A percentile compares a stretch with the other conserved stretches of the same genome.
These are phyloP conservation scores for Xylaria flabelliformis DNA, from an alignment of 495 filamentous ascomycete species.

Conservation along the genomic window DNA sequence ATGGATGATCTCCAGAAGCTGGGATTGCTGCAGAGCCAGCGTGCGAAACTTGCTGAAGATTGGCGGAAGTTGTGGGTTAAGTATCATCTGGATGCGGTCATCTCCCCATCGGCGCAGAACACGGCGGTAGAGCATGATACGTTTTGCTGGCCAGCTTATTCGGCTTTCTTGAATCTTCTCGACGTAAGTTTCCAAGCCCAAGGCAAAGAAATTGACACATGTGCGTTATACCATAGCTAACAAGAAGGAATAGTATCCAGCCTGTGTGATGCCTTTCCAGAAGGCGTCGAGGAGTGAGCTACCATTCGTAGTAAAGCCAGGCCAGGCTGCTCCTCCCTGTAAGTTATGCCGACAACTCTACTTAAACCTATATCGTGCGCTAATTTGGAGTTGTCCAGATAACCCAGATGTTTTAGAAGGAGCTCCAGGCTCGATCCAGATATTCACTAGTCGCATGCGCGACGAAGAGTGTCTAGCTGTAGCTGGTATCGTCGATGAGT, in stretches of 20 bases:
- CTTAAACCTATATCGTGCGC: not conserved
- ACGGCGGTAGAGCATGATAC: constrained; percentile 57
- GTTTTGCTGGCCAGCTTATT: constrained; percentile 55
- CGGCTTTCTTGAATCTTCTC: constrained; percentile 56
- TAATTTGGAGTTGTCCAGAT: constrained; percentile 35
- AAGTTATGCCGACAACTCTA: constrained; percentile 5
- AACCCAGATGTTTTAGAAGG: constrained; percentile 44
- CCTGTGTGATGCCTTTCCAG: constrained; percentile 43
- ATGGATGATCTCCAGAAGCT: constrained; percentile 3
- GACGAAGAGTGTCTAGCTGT: constrained; percentile 52
- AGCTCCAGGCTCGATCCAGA: constrained; percentile 49
- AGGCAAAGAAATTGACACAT: not conserved
- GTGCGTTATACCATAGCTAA: not conserved
- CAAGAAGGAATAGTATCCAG: constrained; percentile 39
- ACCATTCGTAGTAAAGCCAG: constrained; percentile 5
- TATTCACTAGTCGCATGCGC: constrained; percentile 49
- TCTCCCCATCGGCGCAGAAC: constrained; percentile 54
- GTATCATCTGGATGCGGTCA: constrained; percentile 52
- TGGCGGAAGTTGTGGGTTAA: constrained; percentile 46
- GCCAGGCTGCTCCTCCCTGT: constrained; percentile 42
- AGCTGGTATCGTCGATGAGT: constrained; percentile 45
- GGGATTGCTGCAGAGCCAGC: not conserved
- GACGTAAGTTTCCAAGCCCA: constrained; percentile 52
- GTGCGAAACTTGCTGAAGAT: not conserved
- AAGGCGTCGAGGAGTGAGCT: constrained; percentile 10